A percentile compares a stretch with the other conserved stretches of the same genome.
phyloP scores from a whole-genome alignment of 1,139 yeast species.

The Yamadazyma friedrichii region DNA sequence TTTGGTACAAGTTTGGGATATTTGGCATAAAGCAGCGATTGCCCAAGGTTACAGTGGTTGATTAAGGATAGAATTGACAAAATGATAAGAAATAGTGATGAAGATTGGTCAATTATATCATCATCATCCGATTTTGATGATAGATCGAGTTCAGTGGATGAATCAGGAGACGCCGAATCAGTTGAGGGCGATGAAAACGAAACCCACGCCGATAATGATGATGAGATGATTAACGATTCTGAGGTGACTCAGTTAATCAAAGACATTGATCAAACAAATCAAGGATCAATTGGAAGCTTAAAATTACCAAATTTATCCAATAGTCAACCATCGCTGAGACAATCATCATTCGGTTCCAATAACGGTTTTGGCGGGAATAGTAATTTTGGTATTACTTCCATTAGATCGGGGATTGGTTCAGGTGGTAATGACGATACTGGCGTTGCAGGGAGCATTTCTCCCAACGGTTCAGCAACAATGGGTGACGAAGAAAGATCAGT shows the following conservation, averaged over 20 bases:
- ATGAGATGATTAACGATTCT: conserved; percentile 1
- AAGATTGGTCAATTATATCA: conserved; percentile 49
- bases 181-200: not conserved
- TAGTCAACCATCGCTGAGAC: conserved; percentile 1
- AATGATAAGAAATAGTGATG: conserved; percentile 20
- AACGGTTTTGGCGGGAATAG: no score
- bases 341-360: not conserved
- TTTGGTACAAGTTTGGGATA: no score
- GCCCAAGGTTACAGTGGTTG: no score
- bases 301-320: conserved; percentile 15
- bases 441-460: no score
- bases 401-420: not conserved
- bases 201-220: not conserved
- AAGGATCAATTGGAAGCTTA: conserved; percentile 14
- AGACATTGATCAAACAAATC: conserved; percentile 3
- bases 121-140: conserved; percentile 44
- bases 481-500: conserved; percentile 8
- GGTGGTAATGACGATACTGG: not conserved
- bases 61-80: no score
- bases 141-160: conserved; percentile 20
- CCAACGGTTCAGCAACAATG: not conserved
- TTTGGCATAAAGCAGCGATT: no score
- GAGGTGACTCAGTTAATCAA: conserved; percentile 7
- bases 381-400: no score
- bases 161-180: not conserved